Percentiles rank a stretch among this genome's conserved stretches.
Conservation (phyloP, 2,329 filamentous ascomycete genomes). For the Talaromyces amestolkiae region DNA sequence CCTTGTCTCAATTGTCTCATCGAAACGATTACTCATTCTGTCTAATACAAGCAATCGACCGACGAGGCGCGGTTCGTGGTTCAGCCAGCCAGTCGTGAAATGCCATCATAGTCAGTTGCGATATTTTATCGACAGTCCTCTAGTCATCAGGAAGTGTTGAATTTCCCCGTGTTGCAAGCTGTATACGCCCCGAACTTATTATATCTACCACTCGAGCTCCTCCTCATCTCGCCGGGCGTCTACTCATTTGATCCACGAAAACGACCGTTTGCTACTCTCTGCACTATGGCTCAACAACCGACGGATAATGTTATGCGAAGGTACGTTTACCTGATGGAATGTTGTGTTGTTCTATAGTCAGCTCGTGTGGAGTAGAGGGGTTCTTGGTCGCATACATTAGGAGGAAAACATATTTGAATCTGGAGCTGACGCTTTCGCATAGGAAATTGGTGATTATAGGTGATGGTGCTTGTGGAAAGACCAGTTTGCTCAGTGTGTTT, state of each 20-base stretch:
- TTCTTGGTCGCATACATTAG: neutral
- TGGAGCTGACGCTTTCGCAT: slow-evolving; percentile 21
- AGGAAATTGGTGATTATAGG: slow-evolving; percentile 97
- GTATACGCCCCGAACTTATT: neutral
- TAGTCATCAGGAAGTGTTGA: neutral
- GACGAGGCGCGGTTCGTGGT: slow-evolving; percentile 1
- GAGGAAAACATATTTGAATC: neutral
- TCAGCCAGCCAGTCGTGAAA: neutral
- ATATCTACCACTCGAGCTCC: neutral
- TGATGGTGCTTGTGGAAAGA: slow-evolving; percentile 97
- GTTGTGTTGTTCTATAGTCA: neutral
- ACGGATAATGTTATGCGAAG: slow-evolving; percentile 51
- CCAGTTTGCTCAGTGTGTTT: slow-evolving; percentile 93
- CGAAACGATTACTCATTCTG: neutral
- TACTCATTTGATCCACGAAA: neutral
- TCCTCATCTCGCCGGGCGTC: neutral
- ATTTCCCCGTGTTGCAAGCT: neutral
- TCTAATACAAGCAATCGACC: neutral
- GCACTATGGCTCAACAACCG: slow-evolving; percentile 39
- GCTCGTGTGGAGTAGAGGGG: neutral
- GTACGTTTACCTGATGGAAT: slow-evolving; percentile 45
- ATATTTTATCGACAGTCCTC: neutral
- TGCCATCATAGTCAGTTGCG: neutral
- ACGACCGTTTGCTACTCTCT: neutral
- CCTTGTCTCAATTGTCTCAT: slow-evolving; percentile 7